Base-by-base conservation (phyloP, 805 yeast genomes). In the Schwanniomyces polymorphus region DNA sequence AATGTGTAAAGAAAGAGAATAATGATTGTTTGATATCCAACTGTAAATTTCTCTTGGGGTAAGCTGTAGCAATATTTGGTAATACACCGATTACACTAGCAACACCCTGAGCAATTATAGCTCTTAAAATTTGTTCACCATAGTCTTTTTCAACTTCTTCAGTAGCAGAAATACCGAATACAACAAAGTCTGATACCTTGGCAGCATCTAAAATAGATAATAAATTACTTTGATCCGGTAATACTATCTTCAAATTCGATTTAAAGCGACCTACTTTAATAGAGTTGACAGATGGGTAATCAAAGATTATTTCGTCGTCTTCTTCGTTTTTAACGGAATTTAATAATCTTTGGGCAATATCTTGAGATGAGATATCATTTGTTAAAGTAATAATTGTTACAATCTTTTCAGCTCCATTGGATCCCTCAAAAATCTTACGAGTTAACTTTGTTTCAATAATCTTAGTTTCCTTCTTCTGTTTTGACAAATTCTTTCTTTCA, bases 111-210 rank as follows among this genome's bases (percentile, higher is more conserved):
- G 91, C 79, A 59, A 88, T 90, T 29, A 91, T 78, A 1, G 97
- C 88, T 67, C 98, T 82, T 47, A 94, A 75, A 26, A 91, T 82
- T 59, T 89, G 91, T 68, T 94, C 99, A 42, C 98, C 98, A 57
- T 82, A 80, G 34, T 77, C 78, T 40, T 76, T 74, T 54, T 86
- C 91, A 44, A 92, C 92, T 69, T 94, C 98, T 42, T 83, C 80
- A 16, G 80, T 73, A 7, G 97, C 96, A 47, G 97, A 89, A 37
- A 94, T 72, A n/a, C 91, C 95, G 64, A 94, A 87, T 1, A 95
- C 71, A 2, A 91, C 94, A 61, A 82, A 90, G 71, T 94, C 99
- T 0, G 98, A 85, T 5, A 88, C 81, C 60, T 88, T 88, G 16
- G 95, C 89, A 28, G 95, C 86, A 68, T 94, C 97, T 47, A 94